phyloP scores from a whole-genome alignment of 768 basidiomycete species.

The Trametes gibbosa region DNA sequence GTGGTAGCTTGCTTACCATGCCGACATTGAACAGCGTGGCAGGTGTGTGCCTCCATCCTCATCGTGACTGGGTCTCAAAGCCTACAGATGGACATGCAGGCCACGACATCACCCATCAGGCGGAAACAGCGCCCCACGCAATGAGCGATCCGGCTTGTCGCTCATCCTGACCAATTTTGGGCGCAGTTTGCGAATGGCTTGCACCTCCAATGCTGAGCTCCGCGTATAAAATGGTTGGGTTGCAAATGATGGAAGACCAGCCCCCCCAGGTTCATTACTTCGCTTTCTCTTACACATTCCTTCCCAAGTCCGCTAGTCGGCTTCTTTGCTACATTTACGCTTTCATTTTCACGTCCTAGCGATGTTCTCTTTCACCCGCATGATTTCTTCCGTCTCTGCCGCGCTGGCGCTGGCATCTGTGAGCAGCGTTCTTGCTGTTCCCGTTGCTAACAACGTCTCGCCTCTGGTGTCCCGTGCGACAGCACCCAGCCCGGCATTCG shows the following conservation, averaged over 20 bases:
- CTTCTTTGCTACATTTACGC: constrained; percentile 7
- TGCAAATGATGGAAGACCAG: not conserved
- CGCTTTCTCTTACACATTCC: constrained; percentile 1
- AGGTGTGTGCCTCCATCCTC: not conserved
- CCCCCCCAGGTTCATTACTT: constrained; percentile 13
- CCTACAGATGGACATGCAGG: too few relatives aligned
- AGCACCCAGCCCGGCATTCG: constrained; percentile 15
- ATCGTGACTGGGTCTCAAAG: not conserved
- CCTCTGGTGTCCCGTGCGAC: not conserved
- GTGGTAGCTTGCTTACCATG: not conserved
- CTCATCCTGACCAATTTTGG: not conserved
- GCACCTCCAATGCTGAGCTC: not conserved
- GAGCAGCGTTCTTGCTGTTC: constrained; percentile 4
- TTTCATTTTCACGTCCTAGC: constrained; percentile 6
- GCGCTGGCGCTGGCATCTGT: constrained; percentile 16
- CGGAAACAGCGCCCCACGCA: not conserved
- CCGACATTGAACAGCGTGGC: not conserved
- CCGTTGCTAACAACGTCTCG: not conserved
- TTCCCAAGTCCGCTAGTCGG: constrained; percentile 17
- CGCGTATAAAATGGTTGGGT: not conserved
- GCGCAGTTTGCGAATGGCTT: not conserved
- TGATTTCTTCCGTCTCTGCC: constrained; percentile 17
- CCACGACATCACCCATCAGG: not conserved
- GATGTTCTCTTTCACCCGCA: constrained; percentile 18
- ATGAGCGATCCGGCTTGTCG: not conserved